Evolutionary conservation across 2,329 filamentous ascomycete genomes (phyloP).

Genomic region (Cladosporium colombiae): DNA sequence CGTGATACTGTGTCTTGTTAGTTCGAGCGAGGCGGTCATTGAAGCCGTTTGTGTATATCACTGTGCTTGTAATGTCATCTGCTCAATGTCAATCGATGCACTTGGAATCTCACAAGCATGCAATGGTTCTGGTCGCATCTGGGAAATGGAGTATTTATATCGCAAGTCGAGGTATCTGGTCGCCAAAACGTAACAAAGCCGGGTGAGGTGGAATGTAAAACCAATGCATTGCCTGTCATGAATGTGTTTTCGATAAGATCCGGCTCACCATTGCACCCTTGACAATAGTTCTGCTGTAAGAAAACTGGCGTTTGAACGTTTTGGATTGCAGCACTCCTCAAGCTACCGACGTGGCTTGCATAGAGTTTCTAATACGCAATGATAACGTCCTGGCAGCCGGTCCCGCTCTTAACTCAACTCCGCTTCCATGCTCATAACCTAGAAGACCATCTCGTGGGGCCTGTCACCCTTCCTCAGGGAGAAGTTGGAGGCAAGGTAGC

Average conservation of each 20-base stretch:
- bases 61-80: background rate
- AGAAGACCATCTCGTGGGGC: constrained; percentile 99
- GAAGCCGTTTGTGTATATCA: background rate
- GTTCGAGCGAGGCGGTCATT: background rate
- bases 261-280: constrained; percentile 20
- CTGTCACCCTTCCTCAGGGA: constrained; percentile 98
- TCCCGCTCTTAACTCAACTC: constrained; percentile 19
- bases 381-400: constrained; percentile 20
- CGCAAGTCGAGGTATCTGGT: background rate
- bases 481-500: constrained; percentile 95
- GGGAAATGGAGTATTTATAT: constrained; percentile 1
- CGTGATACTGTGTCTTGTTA: background rate
- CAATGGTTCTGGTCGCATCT: constrained; percentile 1
- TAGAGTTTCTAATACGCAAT: constrained; percentile 21
- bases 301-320: constrained; percentile 21
- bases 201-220: constrained; percentile 1
- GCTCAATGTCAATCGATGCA: background rate
- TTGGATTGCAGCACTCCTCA: constrained; percentile 21
- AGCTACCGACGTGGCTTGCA: constrained; percentile 20
- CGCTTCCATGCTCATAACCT: constrained; percentile 48
- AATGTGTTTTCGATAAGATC: constrained; percentile 16
- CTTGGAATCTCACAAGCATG: background rate
- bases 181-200: background rate
- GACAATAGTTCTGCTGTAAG: constrained; percentile 17
- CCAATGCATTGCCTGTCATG: constrained; percentile 20